Base-by-base conservation (phyloP, 768 basidiomycete genomes). In the Suillus variegatus region DNA sequence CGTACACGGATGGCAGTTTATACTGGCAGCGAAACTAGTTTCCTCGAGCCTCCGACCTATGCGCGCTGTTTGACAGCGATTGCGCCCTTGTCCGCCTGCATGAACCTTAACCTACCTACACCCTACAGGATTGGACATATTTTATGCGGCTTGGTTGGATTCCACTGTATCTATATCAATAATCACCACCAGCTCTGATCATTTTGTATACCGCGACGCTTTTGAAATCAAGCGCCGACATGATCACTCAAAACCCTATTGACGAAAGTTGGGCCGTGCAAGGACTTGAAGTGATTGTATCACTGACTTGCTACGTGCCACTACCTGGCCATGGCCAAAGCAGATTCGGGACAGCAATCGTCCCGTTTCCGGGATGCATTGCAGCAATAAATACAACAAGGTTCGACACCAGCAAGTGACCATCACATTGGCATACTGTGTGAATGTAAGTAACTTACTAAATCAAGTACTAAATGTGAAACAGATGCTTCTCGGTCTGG, bases 1-100 rank as follows among this genome's bases (percentile, higher is more conserved):
- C 88, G 9, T 65, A 62, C 8, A 76, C 72, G 14, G 73, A 73
- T 35, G 73, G 71, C 36, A 78, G 76, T 49, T 56, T 84, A 41
- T 86, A 84, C 69, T 86, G 85, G 85, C 65, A 41, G 32, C 72
- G 69, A 62, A 51, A 4, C 41, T 44, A 13, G 13, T 55, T 6
- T 54, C 25, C 2, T 36, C 40, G 57, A 40, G 38, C 38, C 35
- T 54, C 8, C 51, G 18, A 32, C 28, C 52, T 32, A 10, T 54
- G 52, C 3, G 28, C 4, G 4, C 18, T 25, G 6, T 51, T 51
- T 14, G 14, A 51, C 49, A 25, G 25, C 20, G 52, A 52, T 52
- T 52, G 25, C 28, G 28, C 28, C 4, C 18, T 14, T 58, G 2
- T 58, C 6, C 40, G 4, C 22, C 36, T 25, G 20, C 25, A 18